Base-by-base conservation (phyloP, 768 basidiomycete genomes). In the Suillus ampliporus region DNA sequence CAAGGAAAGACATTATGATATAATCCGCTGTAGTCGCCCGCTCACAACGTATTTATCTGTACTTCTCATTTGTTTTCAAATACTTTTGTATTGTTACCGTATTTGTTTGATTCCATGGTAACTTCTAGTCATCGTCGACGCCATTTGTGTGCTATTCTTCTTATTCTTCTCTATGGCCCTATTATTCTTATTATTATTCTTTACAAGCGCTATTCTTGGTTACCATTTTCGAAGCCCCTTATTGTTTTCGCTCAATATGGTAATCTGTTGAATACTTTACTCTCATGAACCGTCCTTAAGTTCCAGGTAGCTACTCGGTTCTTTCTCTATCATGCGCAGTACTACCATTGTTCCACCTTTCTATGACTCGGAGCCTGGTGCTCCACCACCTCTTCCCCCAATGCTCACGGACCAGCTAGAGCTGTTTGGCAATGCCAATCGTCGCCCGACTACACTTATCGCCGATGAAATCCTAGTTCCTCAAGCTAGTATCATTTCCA, bases 401-500 rank as follows among this genome's bases (percentile, higher is more conserved):
- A 57, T 57, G 44, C 53, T 58, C 19, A 60, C 44, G 2, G 53
- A 64, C 48, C 62, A 61, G n/a, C 48, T 52, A 0, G 58, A 64
- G n/a, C 19, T 61, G 0, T 59, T 34, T 15, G 50, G 64, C 13
- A 38, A 58, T 13, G 7, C 5, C 3, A 10, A 46, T 48, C 28
- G 5, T 53, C 19, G 14, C 15, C 41, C 54, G 1, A 10, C 50
- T 5, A 35, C 28, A 34, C 53, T 63, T 19, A 61, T 59, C 10
- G 58, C 26, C 19, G 31, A 59, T 7, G 46, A 65, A 9, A 15
- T 40, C 21, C 64, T 60, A 14, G 34, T 34, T 31, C 28, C 58
- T 0, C 6, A 47, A 47, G 46, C 46, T 26, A 47, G 46, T 21
- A 44, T 26, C 46, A 47, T 47, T 47, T 7, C 46, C 23, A 10